phyloP scores from a whole-genome alignment of 192 early-diverging fungal species.

The Neocallimastix lanati region DNA sequence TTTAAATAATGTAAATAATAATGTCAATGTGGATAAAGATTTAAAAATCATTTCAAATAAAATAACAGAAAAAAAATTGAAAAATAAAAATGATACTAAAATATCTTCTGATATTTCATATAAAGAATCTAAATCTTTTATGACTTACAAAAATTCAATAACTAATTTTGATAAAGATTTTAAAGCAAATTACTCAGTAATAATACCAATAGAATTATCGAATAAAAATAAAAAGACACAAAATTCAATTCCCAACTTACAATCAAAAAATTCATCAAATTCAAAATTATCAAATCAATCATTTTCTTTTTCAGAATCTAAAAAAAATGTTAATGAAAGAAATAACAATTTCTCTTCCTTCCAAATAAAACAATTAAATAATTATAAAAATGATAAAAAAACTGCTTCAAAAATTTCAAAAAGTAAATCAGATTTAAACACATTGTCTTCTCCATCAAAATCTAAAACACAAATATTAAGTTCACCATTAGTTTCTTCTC shows the following conservation, averaged over 20 bases:
- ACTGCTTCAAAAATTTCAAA: background rate
- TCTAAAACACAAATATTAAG: background rate
- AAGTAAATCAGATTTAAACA: background rate
- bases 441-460: background rate
- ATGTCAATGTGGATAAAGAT: too few relatives aligned
- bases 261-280: too few relatives aligned
- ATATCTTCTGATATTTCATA: background rate
- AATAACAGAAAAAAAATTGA: too few relatives aligned
- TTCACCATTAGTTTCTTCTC: background rate
- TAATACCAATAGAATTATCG: background rate
- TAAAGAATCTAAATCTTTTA: background rate
- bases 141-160: background rate
- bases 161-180: background rate
- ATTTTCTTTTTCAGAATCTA: background rate
- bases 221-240: background rate
- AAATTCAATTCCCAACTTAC: too few relatives aligned
- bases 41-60: too few relatives aligned
- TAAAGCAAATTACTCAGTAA: background rate
- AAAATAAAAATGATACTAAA: too few relatives aligned
- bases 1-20: too few relatives aligned
- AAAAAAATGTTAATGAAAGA: background rate
- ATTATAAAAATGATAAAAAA: background rate
- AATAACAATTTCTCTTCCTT: too few relatives aligned
- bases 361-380: too few relatives aligned
- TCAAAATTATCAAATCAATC: too few relatives aligned